A percentile compares a stretch with the other conserved stretches of the same genome.
Conservation (phyloP, 257 asterid genomes). For the Nicotiana tabacum region DNA sequence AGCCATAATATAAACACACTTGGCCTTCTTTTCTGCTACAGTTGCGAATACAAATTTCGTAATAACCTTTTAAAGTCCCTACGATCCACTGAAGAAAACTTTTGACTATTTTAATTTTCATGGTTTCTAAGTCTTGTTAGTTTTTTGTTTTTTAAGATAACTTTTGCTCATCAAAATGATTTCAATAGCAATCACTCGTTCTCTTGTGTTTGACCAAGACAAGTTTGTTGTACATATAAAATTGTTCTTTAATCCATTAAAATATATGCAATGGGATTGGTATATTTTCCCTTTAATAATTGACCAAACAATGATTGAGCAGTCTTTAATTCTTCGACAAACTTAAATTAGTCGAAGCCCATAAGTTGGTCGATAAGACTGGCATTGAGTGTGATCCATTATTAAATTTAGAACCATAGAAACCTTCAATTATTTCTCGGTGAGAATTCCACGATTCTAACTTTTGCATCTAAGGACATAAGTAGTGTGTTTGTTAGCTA, state of each 20-base stretch:
- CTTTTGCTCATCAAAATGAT: not conserved
- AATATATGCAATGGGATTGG: not conserved
- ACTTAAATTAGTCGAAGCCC: not conserved
- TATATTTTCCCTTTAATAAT: not conserved
- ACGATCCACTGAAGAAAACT: not conserved
- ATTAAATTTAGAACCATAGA: not conserved
- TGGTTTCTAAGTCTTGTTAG: too few relatives aligned
- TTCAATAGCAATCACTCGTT: not conserved
- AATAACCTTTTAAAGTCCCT: not conserved
- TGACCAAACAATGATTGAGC: not conserved
- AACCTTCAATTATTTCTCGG: not conserved
- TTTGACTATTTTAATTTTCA: not conserved
- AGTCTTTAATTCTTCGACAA: too few relatives aligned
- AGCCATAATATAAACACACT: not conserved
- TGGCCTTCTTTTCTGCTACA: not conserved
- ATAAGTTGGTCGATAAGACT: not conserved
- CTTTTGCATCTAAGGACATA: not conserved
- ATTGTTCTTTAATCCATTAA: not conserved
- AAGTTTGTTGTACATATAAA: not conserved
- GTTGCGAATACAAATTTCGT: not conserved
- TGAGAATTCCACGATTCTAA: not conserved
- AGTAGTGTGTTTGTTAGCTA: not conserved
- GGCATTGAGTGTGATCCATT: not conserved
- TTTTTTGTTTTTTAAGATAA: not conserved
- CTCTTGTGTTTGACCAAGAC: not conserved